Evolutionary conservation across 2,329 filamentous ascomycete genomes (phyloP).

Genomic region (Biscogniauxia mediterranea): DNA sequence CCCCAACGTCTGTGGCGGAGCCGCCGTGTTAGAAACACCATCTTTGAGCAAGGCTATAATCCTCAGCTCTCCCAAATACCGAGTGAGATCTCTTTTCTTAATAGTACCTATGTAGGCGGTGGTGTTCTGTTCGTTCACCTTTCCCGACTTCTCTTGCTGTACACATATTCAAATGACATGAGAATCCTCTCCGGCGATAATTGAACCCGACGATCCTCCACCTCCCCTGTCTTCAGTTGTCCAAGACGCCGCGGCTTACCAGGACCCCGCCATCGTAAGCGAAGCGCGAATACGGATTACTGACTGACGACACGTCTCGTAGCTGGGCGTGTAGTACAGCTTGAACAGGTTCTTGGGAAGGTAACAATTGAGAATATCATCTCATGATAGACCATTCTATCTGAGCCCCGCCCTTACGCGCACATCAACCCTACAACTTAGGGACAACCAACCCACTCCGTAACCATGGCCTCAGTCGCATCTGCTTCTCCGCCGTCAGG

Average conservation of each 20-base stretch:
- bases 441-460: conserved; percentile 1
- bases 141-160: background rate
- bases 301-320: background rate
- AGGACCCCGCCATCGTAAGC: background rate
- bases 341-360: background rate
- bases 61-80: conserved; percentile 9
- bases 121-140: too few relatives aligned
- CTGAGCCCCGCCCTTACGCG: conserved; percentile 1
- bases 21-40: conserved; percentile 7
- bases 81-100: conserved; percentile 2
- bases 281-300: background rate
- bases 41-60: conserved; percentile 18
- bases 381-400: background rate
- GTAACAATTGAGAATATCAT: background rate
- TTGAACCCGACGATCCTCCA: conserved; percentile 10
- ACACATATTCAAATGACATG: background rate
- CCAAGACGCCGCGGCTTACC: background rate
- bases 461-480: conserved; percentile 33
- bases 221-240: background rate
- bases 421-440: too few relatives aligned
- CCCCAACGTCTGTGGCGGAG: conserved; percentile 16
- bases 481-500: conserved; percentile 32
- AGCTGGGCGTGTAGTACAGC: background rate
- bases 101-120: background rate
- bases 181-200: conserved; percentile 6